Conservation (phyloP, 106 monocot species). For the Acorus calamus region DNA sequence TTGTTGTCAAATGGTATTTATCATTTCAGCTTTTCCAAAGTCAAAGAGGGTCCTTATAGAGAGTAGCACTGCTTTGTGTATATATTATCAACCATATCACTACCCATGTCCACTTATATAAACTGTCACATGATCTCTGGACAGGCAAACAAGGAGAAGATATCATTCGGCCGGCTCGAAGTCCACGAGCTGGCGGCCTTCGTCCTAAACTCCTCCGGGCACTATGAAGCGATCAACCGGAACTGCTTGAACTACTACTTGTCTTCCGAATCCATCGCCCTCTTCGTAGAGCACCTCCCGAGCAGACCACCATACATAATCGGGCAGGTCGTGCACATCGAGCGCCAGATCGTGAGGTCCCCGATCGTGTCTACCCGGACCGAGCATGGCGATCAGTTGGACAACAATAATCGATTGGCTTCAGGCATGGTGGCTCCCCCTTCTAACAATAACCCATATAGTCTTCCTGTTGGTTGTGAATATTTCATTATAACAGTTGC, state of each 20-base stretch:
- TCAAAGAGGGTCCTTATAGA: no score
- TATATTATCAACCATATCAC: no score
- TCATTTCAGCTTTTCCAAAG: no score
- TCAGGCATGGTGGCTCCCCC: conserved; percentile 3
- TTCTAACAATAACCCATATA: conserved; percentile 38
- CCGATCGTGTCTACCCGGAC: background rate
- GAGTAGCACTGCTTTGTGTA: no score
- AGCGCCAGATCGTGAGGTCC: conserved; percentile 30
- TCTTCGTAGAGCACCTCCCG: conserved; percentile 58
- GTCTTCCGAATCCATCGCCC: conserved; percentile 83
- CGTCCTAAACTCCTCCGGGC: conserved; percentile 54
- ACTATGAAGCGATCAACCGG: conserved; percentile 73
- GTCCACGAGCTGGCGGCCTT: conserved; percentile 88
- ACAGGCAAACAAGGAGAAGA: conserved; percentile 90
- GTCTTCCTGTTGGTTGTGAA: conserved; percentile 69
- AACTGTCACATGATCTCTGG: background rate
- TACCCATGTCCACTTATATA: no score
- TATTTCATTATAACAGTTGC: conserved; percentile 91
- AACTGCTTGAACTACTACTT: conserved; percentile 75
- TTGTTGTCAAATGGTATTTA: no score
- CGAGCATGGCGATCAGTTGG: conserved; percentile 18
- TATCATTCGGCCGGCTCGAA: conserved; percentile 72
- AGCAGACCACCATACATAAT: conserved; percentile 52
- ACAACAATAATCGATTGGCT: conserved; percentile 11
- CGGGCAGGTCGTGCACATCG: conserved; percentile 96